phyloP scores from a whole-genome alignment of 2,329 filamentous ascomycete species.

The Alternaria atra region DNA sequence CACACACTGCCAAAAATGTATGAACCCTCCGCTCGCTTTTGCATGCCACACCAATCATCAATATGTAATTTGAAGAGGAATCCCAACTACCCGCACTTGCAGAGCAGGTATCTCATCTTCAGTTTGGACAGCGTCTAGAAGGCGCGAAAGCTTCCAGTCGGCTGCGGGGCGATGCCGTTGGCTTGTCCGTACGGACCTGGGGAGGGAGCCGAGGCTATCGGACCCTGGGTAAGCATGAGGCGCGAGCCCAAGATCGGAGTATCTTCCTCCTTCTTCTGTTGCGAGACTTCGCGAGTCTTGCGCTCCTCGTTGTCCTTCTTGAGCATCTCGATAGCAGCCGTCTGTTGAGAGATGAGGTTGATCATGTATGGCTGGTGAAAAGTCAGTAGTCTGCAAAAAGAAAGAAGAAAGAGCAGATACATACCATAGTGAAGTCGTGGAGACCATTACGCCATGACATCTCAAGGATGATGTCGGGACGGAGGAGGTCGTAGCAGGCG shows the following conservation, averaged over 20 bases:
- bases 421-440: conserved; percentile 90
- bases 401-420: conserved; percentile 18
- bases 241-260: conserved; percentile 91
- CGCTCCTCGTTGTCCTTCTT: conserved; percentile 97
- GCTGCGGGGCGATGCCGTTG: conserved; percentile 89
- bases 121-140: conserved; percentile 35
- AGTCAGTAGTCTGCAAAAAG: conserved; percentile 7
- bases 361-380: conserved; percentile 84
- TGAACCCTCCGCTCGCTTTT: conserved; percentile 35
- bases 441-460: conserved; percentile 96
- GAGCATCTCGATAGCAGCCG: conserved; percentile 80
- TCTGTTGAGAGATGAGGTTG: conserved; percentile 93
- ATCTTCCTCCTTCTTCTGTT: conserved; percentile 90
- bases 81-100: background rate
- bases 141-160: conserved; percentile 69
- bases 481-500: conserved; percentile 96
- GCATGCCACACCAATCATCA: conserved; percentile 34
- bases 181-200: conserved; percentile 78
- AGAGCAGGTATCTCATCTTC: background rate
- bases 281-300: conserved; percentile 74
- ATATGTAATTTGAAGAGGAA: conserved; percentile 34
- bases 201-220: conserved; percentile 65
- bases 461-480: conserved; percentile 90
- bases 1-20: conserved; percentile 27
- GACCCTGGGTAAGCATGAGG: conserved; percentile 95